Percentiles rank a stretch among this genome's conserved stretches.
phyloP scores from a whole-genome alignment of 495 filamentous ascomycete species.

The Talaromyces adpressus region DNA sequence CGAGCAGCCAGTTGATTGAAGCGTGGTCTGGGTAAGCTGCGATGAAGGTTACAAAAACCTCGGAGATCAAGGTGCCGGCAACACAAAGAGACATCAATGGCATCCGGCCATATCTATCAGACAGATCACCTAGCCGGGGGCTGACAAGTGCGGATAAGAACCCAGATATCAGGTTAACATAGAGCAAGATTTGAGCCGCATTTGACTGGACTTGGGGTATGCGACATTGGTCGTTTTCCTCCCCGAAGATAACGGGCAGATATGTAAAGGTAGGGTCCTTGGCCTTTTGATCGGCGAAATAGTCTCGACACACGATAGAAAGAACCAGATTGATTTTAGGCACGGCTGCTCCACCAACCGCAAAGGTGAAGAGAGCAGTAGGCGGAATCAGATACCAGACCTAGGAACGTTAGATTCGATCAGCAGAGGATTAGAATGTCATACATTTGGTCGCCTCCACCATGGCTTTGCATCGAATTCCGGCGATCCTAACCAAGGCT shows the following conservation, averaged over 20 bases:
- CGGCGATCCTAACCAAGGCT: constrained; percentile 34
- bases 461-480: constrained; percentile 62
- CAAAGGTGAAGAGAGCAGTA: constrained; percentile 69
- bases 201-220: constrained; percentile 62
- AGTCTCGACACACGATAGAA: constrained; percentile 70
- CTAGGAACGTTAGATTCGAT: constrained; percentile 33
- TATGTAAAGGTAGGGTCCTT: constrained; percentile 53
- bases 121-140: constrained; percentile 76
- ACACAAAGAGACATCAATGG: constrained; percentile 60
- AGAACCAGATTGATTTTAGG: constrained; percentile 77
- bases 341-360: constrained; percentile 75
- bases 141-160: constrained; percentile 66
- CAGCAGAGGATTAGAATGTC: not conserved
- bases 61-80: constrained; percentile 57
- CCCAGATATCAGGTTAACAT: constrained; percentile 63
- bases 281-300: constrained; percentile 55
- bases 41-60: constrained; percentile 69
- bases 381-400: constrained; percentile 79
- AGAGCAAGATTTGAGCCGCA: constrained; percentile 72
- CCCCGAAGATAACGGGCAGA: constrained; percentile 57
- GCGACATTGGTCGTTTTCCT: constrained; percentile 65
- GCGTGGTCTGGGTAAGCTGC: constrained; percentile 65
- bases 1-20: constrained; percentile 63
- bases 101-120: constrained; percentile 82
- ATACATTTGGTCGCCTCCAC: constrained; percentile 53